These are phyloP conservation scores for Cryptosporidium tyzzeri DNA, from an alignment of 169 alveolate genomes.

Conservation along the genomic window DNA sequence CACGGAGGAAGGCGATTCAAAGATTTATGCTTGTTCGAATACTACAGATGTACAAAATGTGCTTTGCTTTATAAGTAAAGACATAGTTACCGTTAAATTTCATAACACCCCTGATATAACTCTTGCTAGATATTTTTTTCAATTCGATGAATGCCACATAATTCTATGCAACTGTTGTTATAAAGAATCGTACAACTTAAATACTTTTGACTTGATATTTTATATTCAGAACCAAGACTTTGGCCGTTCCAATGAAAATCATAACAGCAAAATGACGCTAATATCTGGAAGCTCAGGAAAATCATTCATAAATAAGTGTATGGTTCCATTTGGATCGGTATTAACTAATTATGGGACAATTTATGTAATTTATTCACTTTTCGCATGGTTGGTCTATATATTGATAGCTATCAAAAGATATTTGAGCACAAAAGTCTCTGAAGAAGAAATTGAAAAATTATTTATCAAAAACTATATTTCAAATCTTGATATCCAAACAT, in stretches of 20 bases:
- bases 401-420: neutral
- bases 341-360: neutral
- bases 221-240: neutral
- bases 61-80: neutral
- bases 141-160: neutral
- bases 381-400: neutral
- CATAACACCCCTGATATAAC: neutral
- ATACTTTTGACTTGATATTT: neutral
- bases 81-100: slow-evolving; percentile 1
- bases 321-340: neutral
- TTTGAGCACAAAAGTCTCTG: neutral
- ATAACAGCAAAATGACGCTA: neutral
- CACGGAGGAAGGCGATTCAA: neutral
- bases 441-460: slow-evolving; percentile 6
- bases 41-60: neutral
- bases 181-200: neutral
- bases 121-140: slow-evolving; percentile 15
- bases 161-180: neutral
- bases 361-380: neutral
- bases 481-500: neutral
- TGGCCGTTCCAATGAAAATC: neutral
- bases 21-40: neutral
- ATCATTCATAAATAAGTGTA: neutral
- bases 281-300: neutral
- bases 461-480: neutral